Base-by-base conservation (phyloP, 2,329 filamentous ascomycete species). In the Fusarium vanettenii region DNA sequence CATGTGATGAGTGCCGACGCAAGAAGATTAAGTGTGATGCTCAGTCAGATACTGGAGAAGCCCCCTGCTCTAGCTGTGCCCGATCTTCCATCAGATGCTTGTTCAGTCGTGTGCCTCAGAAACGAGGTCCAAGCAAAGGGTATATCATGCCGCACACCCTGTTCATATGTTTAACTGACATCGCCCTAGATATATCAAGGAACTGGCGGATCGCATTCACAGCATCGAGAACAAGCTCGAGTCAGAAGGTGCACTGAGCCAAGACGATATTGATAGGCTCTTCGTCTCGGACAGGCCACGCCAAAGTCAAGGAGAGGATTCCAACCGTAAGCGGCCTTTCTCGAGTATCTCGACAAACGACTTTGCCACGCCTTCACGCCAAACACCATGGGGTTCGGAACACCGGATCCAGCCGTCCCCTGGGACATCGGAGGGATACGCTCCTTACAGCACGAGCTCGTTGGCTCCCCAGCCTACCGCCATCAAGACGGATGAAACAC, bases 11-110 rank as follows among this genome's bases (percentile, higher is more conserved):
- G 80, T 97, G 95, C 80, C 89, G 95, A 50, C 90, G 95, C 65
- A 97, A 97, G 84, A 97, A 96, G 86, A 94, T 97, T 69, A 94
- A 95, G 79, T 98, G 95, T 79, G 95, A 97, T 84, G 93, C 94
- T 6, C 89, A 91, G 70, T 92, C 92, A 10, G 94, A 97, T 80
- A 89, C 89, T 7, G 92, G 91, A 18, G 90, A 93, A 20, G 90
- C 92, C 68, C 92, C 93, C 7, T 98, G 95, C 79, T 93, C 93
- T 4, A 96, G 94, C 79, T 97, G 95, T 81, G 91, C 92, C 64
- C 90, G 94, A 63, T 92, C 94, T 9, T 89, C 90, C n/a, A 89
- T 92, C n/a, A 86, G 87, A 25, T 98, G 95, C 83, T 89, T 95
- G 22, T 98, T 97, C 80, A 97, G 94, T 82, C 90, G 95, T 60